Base-by-base conservation (phyloP, 495 filamentous ascomycete species). In the Hyaloscypha variabilis region DNA sequence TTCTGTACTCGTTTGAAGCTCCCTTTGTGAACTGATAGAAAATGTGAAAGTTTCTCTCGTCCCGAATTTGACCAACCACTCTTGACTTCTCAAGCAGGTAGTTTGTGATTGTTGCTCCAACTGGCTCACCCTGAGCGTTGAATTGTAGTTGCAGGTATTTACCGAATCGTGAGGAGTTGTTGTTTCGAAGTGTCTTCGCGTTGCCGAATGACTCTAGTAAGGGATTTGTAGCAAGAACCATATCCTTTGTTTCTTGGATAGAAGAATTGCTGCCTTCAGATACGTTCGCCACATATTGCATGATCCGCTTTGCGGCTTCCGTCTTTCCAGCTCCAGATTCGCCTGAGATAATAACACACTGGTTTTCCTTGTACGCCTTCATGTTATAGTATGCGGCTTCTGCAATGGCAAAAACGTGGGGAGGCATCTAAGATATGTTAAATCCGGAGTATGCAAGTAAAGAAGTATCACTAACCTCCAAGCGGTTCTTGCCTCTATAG, bases 1-100 rank as follows among this genome's bases (percentile, higher is more conserved):
- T 87, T 74, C 93, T 82, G 75, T 97, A 96, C 53, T 90, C 88
- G 71, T 90, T 84, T 11, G 93, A 90, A 17, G 95, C 96, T 1
- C 90, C 93, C 75, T 99, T 99, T 24, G 96, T 90, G 77, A 97
- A 97, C 75, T 99, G 96, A 77, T 99, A 99, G 76, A 99, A 98
- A 70, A 99, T 98, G 76, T 99, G 96, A 78, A 99, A 99, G 75
- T 97, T 98, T 67, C 96, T 87, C 82, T 99, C 96, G 67, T 98
- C 94, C 63, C 77, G 83, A 68, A 97, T 98, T 79, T 98, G 96
- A 8, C 94, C 94, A 2, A 98, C 95, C 1, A 99, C 96, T 78
- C 96, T 83, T 24, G 91, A 88, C 81, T 98, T 98, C 74, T 99
- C 96, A 61, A 99, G 82, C 23, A 99, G 80, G 73, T 99, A 99